Evolutionary conservation across 1,284 basidiomycete species (phyloP), one percentile per base, ranked within the genome.

Genomic region (Lentinula novae-zelandiae): DNA sequence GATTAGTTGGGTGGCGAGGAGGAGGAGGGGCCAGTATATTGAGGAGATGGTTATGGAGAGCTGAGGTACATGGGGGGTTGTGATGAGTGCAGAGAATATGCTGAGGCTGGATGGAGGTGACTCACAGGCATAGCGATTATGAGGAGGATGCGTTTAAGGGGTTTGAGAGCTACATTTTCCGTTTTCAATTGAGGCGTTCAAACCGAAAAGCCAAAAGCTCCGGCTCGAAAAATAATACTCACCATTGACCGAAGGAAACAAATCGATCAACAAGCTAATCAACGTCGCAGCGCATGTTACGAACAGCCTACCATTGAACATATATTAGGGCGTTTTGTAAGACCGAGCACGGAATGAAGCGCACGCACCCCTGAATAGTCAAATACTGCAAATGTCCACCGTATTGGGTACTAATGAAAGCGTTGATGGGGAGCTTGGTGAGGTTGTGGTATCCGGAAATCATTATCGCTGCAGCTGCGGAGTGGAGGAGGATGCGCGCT

Each of bases 361-460:
- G 12, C 5, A 46, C 44, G 20, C 65, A 88, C 90, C 88, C 89
- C 73, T 90, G 84, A 62, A 92, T 89, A 0, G 92, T 93, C 56
- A 94, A 73, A 68, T 83, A 93, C 69, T 87, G 86, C 53, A 80
- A 79, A 64, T 86, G 83, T 0, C 89, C 90, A 20, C 88, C 87
- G 64, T 80, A 83, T 67, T 83, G 82, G 1, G 65, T 63, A 3
- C 34, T 60, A 38, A 87, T 78, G 66, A 72, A 78, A 1, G 59
- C 64, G 62, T 78, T 71, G 17, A 78, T 70, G 6, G 72, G 64
- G 64, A 3, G 66, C 64, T 55, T 70, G 66, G 15, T 46, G 2
- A 85, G 69, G 39, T 72, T 70, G 3, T 70, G 64, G 64, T 76
- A 85, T 0, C 82, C 83, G 67, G 79, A 82, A 0, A 73, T 65